phyloP scores from a whole-genome alignment of 2,329 filamentous ascomycete genomes.

The Chalaropsis ovoidea region DNA sequence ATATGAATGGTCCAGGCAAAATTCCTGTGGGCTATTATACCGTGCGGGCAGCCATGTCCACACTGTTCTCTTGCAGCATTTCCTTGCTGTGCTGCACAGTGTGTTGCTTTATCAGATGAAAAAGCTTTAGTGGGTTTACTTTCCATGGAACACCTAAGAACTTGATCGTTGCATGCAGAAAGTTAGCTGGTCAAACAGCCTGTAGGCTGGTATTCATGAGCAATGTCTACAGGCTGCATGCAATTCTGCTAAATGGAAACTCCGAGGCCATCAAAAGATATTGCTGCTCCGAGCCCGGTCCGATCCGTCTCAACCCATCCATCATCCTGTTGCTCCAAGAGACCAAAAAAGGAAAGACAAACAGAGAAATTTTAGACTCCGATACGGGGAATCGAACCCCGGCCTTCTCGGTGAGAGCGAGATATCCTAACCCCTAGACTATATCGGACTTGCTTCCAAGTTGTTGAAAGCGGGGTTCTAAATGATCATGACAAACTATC shows the following conservation, averaged over 20 bases:
- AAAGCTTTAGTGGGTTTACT: not conserved
- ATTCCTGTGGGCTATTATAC: constrained; percentile 17
- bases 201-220: too few relatives aligned
- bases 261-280: too few relatives aligned
- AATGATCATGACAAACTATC: not conserved
- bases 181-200: not conserved
- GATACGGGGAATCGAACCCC: constrained; percentile 28
- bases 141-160: not conserved
- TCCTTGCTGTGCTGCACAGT: not conserved
- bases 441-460: constrained; percentile 22
- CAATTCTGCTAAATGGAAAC: too few relatives aligned
- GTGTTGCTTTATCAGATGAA: not conserved
- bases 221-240: too few relatives aligned
- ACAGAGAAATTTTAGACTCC: constrained; percentile 15
- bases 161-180: not conserved
- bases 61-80: not conserved
- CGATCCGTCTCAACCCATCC: too few relatives aligned
- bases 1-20: constrained; percentile 14
- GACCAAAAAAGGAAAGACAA: not conserved
- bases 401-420: constrained; percentile 27
- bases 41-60: not conserved
- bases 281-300: too few relatives aligned
- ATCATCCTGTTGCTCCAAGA: not conserved
- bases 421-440: constrained; percentile 26
- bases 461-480: not conserved